phyloP scores from a whole-genome alignment of 495 filamentous ascomycete species.

The Thozetella sp. region DNA sequence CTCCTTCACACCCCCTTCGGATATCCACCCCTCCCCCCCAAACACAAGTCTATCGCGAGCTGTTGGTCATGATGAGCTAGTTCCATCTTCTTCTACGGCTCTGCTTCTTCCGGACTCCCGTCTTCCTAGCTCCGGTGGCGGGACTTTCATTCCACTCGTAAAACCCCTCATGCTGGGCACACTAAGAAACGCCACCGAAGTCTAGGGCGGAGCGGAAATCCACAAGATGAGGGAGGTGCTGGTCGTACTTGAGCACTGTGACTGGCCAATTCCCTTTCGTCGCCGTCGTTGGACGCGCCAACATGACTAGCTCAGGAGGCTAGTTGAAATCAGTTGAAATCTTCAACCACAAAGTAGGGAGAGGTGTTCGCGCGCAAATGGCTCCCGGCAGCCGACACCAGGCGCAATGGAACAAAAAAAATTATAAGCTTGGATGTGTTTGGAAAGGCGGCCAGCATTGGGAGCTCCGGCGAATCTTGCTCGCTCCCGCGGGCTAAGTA shows the following conservation, averaged over 20 bases:
- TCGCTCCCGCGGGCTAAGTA: neutral
- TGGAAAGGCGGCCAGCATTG: neutral
- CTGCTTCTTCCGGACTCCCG: no score
- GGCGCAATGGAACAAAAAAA: neutral
- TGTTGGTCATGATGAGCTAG: no score
- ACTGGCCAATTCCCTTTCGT: neutral
- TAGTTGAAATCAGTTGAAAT: neutral
- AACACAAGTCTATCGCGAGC: no score
- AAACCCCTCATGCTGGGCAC: neutral
- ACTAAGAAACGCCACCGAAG: neutral
- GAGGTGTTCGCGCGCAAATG: neutral
- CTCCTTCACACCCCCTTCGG: no score
- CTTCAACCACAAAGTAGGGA: neutral
- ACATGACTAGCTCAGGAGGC: neutral
- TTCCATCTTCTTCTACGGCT: no score
- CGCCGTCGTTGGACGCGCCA: neutral
- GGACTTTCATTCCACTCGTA: no score
- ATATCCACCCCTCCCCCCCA: no score
- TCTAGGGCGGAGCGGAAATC: neutral
- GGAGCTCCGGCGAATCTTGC: neutral
- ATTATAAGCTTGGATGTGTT: neutral
- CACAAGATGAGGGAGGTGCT: no score
- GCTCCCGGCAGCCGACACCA: neutral
- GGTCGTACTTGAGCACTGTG: no score
- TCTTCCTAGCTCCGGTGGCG: no score